Base-by-base conservation (phyloP, 2,329 filamentous ascomycete genomes). In the Pleoardoris graminearum region DNA sequence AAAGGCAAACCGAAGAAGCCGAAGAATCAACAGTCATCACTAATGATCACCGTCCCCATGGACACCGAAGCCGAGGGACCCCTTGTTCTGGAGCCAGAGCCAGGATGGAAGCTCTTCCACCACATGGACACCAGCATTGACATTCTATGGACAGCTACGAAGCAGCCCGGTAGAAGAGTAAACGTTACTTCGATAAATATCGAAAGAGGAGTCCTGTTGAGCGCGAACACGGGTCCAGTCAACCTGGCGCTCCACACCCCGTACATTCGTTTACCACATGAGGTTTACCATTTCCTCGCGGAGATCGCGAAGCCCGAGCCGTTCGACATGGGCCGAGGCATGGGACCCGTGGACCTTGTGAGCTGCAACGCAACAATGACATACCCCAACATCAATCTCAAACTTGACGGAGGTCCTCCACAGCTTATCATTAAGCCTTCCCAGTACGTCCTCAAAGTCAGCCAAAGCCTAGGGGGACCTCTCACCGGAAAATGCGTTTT, bases 91-190 rank as follows among this genome's bases (percentile, higher is more conserved):
- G 51, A 54, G 21, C 51, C 51, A 1, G 47, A 54, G n/a, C 51
- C 51, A 11, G 46, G 43, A 2, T 54, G 51, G 51, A 54, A 54
- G 21, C 29, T 50, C 12, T 54, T 54, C 36, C 51, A 54, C 30
- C 46, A 54, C 30, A 50, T 49, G 51, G 51, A 54, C 30, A 41
- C 35, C 11, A 54, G 47, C 42, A 48, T 54, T 42, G 36, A 42
- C n/a, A 46, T 50, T 23, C 10, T 42, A 7, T 54, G 51, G 51
- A 49, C 51, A 1, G 14, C 30, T 7, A 45, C 51, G 2, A 42
- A 30, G 23, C 39, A 36, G 19, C 51, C 51, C 0, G 51, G 51
- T 11, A 25, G 51, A 22, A 19, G 29, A n/a, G n/a, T 54, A 11
- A 54, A 54, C 8, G 44, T 50, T 6, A 50, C 51, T 17, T 54